Evolutionary conservation across 164 flowering plant genomes (phyloP).

Genomic region (Liriodendron chinense): DNA sequence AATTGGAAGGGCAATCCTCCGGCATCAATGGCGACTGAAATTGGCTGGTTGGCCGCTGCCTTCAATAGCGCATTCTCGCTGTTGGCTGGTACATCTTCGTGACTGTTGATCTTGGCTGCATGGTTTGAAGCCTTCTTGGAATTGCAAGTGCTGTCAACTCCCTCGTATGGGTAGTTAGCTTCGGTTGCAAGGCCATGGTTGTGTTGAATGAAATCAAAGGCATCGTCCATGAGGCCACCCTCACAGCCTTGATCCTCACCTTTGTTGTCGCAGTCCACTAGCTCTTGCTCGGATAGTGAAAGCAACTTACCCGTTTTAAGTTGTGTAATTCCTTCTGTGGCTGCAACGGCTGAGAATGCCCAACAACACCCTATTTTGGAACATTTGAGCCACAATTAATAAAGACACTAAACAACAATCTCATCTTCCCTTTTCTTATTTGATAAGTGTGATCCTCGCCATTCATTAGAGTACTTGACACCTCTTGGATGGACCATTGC

Average conservation of each 20-base stretch:
- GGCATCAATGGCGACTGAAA: slow-evolving; percentile 16
- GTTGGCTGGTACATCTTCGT: slow-evolving; percentile 32
- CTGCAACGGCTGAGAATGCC: slow-evolving; percentile 32
- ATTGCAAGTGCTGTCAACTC: slow-evolving; percentile 13
- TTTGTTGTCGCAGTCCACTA: slow-evolving; percentile 3
- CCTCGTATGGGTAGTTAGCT: slow-evolving; percentile 1
- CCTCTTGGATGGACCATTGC: too few species aligned
- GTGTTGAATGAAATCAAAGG: neutral
- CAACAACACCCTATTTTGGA: slow-evolving; percentile 22
- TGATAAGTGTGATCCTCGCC: too few species aligned
- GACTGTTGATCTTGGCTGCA: slow-evolving; percentile 29
- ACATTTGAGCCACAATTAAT: too few species aligned
- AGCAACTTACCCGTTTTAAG: slow-evolving; percentile 6
- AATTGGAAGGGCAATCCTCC: slow-evolving; percentile 8
- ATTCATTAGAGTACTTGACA: too few species aligned
- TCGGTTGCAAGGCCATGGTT: neutral
- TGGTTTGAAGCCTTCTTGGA: neutral
- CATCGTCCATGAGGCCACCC: slow-evolving; percentile 2
- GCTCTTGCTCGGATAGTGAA: slow-evolving; percentile 6
- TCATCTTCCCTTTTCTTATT: too few species aligned
- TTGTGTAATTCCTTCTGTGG: slow-evolving; percentile 25
- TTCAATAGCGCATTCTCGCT: slow-evolving; percentile 22
- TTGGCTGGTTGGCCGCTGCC: slow-evolving; percentile 23
- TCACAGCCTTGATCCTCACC: slow-evolving; percentile 2
- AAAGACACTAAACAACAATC: too few species aligned